A percentile compares a stretch with the other conserved stretches of the same genome.
These are phyloP conservation scores for Fusarium caatingaense DNA, from an alignment of 2,329 filamentous ascomycete genomes.

Conservation along the genomic window DNA sequence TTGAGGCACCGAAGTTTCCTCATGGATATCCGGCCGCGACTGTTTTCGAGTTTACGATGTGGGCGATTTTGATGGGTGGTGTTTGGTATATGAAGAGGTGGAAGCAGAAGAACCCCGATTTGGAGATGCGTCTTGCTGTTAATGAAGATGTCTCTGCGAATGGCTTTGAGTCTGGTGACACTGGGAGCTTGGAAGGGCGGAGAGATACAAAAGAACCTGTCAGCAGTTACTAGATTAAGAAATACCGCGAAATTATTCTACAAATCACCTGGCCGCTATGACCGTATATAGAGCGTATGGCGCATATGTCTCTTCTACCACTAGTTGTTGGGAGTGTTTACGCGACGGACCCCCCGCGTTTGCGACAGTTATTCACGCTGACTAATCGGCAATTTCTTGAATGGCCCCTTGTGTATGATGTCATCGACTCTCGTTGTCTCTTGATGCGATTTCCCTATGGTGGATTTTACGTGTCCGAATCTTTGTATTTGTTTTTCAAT, in stretches of 20 bases:
- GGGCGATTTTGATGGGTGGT: constrained; percentile 7
- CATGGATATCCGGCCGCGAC: constrained; percentile 4
- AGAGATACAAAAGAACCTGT: neutral
- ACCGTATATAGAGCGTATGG: neutral
- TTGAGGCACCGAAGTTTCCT: neutral
- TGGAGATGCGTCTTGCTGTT: neutral
- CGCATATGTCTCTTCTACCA: neutral
- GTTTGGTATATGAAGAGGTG: constrained; percentile 13
- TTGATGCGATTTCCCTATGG: neutral
- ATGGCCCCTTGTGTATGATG: neutral
- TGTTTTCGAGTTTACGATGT: neutral
- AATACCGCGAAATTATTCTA: neutral
- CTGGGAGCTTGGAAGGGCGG: neutral
- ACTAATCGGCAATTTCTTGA: neutral
- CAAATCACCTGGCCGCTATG: accelerated
- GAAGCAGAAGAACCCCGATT: neutral
- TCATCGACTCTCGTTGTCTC: neutral
- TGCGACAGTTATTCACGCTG: neutral
- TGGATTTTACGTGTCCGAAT: neutral
- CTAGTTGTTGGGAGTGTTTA: neutral
- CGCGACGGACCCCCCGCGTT: no score
- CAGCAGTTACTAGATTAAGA: neutral
- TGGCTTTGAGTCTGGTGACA: neutral
- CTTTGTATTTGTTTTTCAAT: neutral
- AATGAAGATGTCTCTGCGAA: neutral